These are phyloP conservation scores for Ascochyta clinopodiicola DNA, from an alignment of 2,329 filamentous ascomycete genomes.

Conservation along the genomic window DNA sequence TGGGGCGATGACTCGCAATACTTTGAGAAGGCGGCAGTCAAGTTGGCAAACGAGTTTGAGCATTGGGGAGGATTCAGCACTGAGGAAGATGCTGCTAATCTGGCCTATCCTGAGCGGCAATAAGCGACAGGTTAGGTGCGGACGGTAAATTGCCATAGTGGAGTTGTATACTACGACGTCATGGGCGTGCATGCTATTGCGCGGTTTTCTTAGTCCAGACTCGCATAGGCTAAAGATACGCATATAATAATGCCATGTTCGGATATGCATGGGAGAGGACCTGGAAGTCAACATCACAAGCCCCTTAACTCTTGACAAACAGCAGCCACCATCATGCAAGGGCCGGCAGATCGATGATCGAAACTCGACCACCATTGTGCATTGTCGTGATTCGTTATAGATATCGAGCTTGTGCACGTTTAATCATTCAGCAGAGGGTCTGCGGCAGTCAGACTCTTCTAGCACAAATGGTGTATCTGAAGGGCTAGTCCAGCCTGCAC, in stretches of 20 bases:
- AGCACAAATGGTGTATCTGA: not conserved
- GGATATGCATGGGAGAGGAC: not conserved
- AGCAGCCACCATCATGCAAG: conserved; percentile 2
- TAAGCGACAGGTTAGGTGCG: conserved; percentile 8
- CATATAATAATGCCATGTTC: conserved; percentile 9
- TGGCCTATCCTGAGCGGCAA: conserved; percentile 33
- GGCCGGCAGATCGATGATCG: conserved; percentile 9
- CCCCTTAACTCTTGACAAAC: not conserved
- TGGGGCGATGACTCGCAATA: conserved; percentile 74
- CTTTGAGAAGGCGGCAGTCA: conserved; percentile 72
- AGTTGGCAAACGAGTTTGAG: conserved; percentile 75
- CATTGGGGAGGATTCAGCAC: conserved; percentile 66
- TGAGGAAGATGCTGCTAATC: conserved; percentile 29
- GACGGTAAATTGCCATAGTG: conserved; percentile 12
- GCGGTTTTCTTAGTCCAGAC: conserved; percentile 4
- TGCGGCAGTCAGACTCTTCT: conserved; percentile 4
- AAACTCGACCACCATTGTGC: not conserved
- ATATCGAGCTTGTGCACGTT: conserved; percentile 8
- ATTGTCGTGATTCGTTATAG: conserved; percentile 7
- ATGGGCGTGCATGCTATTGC: not conserved
- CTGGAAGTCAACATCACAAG: conserved; percentile 1
- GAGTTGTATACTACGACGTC: not conserved
- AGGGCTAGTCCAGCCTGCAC: conserved; percentile 2
- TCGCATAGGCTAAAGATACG: not conserved
- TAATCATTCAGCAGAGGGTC: conserved; percentile 2